These are phyloP conservation scores for Fusarium sp. DNA, from an alignment of 2,329 filamentous ascomycete genomes.

Conservation along the genomic window DNA sequence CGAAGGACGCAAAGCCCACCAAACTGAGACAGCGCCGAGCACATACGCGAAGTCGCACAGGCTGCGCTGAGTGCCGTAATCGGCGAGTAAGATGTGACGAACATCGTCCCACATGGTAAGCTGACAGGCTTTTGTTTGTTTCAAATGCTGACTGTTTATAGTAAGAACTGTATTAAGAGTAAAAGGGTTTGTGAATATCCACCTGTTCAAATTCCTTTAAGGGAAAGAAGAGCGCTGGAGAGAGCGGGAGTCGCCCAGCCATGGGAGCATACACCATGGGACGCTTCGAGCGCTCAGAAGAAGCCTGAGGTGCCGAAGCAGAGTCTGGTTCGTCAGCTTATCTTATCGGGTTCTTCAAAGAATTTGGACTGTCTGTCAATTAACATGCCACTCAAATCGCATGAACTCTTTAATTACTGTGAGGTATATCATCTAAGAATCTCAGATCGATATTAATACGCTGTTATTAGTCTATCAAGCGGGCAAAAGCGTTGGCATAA, in stretches of 20 bases:
- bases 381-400: no score
- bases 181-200: slow-evolving; percentile 4
- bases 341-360: no score
- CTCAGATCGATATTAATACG: no score
- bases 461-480: background rate
- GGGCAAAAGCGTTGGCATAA: background rate
- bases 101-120: slow-evolving; percentile 17
- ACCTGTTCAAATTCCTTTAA: slow-evolving; percentile 6
- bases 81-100: slow-evolving; percentile 22
- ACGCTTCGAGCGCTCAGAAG: background rate
- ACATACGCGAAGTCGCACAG: slow-evolving; percentile 15
- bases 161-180: slow-evolving; percentile 6
- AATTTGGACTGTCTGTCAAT: no score
- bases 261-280: background rate
- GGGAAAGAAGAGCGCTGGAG: slow-evolving; percentile 17
- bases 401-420: no score
- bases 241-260: slow-evolving; percentile 1
- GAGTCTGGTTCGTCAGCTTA: no score
- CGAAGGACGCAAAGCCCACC: background rate
- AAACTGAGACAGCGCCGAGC: slow-evolving; percentile 10
- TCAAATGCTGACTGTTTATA: background rate
- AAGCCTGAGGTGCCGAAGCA: background rate
- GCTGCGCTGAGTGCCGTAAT: slow-evolving; percentile 14
- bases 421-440: no score
- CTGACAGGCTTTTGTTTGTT: background rate